Evolutionary conservation across 2,329 filamentous ascomycete genomes (phyloP).

Genomic region (Aspergillus niger): DNA sequence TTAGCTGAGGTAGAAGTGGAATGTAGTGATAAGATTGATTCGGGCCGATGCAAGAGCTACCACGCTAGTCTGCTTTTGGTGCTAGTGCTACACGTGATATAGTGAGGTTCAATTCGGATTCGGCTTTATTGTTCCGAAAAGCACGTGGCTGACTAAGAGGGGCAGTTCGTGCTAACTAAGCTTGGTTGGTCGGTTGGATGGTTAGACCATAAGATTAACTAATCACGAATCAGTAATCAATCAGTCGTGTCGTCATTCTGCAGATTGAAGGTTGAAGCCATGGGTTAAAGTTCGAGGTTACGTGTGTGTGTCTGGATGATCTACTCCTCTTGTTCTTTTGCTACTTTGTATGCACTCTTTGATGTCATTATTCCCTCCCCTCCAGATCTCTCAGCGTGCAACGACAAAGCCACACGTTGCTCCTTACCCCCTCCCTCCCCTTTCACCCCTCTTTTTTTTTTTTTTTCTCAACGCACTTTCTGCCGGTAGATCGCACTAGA

Average conservation of each 20-base stretch:
- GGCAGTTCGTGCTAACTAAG: no score
- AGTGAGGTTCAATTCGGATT: no score
- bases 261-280: neutral
- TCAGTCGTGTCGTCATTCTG: slow-evolving; percentile 1
- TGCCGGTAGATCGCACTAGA: neutral
- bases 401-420: neutral
- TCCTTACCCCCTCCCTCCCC: neutral
- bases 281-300: no score
- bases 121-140: neutral
- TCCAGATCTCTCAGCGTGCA: neutral
- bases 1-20: no score
- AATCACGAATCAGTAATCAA: no score
- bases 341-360: neutral
- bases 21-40: neutral
- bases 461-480: neutral
- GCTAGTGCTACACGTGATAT: neutral
- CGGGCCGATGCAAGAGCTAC: neutral
- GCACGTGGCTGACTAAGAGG: neutral
- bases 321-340: neutral
- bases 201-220: no score
- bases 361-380: neutral
- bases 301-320: neutral
- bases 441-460: neutral
- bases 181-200: no score
- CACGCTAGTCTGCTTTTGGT: neutral